These are phyloP conservation scores for Candida pseudoglaebosa DNA, from an alignment of 805 yeast species.

Conservation along the genomic window DNA sequence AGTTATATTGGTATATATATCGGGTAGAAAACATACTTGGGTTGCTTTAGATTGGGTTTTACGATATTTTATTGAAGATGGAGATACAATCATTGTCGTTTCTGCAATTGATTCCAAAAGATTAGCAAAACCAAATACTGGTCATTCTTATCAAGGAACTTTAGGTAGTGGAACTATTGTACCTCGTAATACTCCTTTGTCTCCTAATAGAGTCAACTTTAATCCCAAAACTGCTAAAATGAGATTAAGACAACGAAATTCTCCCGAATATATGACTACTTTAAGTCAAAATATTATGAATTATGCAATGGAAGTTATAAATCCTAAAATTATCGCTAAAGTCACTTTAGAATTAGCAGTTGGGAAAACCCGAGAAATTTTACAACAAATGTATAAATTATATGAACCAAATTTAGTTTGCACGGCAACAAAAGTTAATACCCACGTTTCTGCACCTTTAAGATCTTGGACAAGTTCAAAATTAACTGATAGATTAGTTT, in stretches of 20 bases:
- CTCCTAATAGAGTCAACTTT: slow-evolving; percentile 8
- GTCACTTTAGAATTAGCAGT: slow-evolving; percentile 59
- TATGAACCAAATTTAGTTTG: slow-evolving; percentile 59
- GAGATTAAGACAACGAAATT: slow-evolving; percentile 35
- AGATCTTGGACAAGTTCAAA: slow-evolving; percentile 60
- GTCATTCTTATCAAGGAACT: slow-evolving; percentile 5
- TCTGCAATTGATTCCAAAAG: slow-evolving; percentile 41
- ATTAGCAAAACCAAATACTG: slow-evolving; percentile 1
- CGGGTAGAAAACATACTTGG: slow-evolving; percentile 79
- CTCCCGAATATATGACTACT: slow-evolving; percentile 45
- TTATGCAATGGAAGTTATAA: slow-evolving; percentile 45
- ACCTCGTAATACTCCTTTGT: slow-evolving; percentile 11
- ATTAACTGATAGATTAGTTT: slow-evolving; percentile 60
- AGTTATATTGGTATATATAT: slow-evolving; percentile 57
- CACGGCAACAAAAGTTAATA: slow-evolving; percentile 50
- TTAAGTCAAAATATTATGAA: slow-evolving; percentile 49
- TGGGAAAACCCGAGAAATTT: slow-evolving; percentile 52
- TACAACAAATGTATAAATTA: slow-evolving; percentile 56
- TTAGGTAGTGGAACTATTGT: slow-evolving; percentile 10
- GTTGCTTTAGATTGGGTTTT: slow-evolving; percentile 73
- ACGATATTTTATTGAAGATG: slow-evolving; percentile 50
- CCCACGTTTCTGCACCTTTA: slow-evolving; percentile 43
- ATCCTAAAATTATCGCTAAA: slow-evolving; percentile 44
- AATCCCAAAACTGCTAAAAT: slow-evolving; percentile 21
- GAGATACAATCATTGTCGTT: slow-evolving; percentile 63